Evolutionary conservation across 192 early-diverging fungal genomes (phyloP).

Genomic region (Chytriomyces confervae): DNA sequence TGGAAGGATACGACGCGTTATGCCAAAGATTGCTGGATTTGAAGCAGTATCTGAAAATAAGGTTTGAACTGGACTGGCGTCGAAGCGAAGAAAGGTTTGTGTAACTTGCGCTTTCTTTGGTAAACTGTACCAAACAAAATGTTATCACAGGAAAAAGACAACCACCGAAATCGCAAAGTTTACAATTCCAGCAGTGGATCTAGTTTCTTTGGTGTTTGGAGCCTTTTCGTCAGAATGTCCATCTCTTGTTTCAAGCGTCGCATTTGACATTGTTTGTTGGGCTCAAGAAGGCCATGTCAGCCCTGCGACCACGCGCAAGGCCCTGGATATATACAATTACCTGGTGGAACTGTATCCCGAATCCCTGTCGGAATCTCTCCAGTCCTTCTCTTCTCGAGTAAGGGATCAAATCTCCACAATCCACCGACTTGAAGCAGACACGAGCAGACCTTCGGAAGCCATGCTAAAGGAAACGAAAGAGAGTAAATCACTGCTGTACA

Average conservation of each 20-base stretch:
- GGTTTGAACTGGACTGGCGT: slow-evolving; percentile 20
- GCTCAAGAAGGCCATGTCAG: slow-evolving; percentile 47
- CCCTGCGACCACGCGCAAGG: slow-evolving; percentile 31
- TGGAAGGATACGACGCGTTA: slow-evolving; percentile 1
- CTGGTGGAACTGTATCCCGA: slow-evolving; percentile 38
- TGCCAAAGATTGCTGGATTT: slow-evolving; percentile 17
- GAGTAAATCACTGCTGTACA: slow-evolving; percentile 18
- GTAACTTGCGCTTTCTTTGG: not conserved
- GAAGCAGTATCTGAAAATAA: slow-evolving; percentile 27
- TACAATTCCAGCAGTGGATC: slow-evolving; percentile 41
- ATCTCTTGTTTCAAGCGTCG: slow-evolving; percentile 38
- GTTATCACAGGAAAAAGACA: not conserved
- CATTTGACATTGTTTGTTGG: slow-evolving; percentile 47
- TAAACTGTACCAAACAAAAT: not conserved
- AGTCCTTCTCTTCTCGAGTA: slow-evolving; percentile 39
- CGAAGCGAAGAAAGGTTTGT: slow-evolving; percentile 14
- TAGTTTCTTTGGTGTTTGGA: slow-evolving; percentile 40
- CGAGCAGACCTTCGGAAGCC: not conserved
- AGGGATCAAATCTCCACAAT: slow-evolving; percentile 46
- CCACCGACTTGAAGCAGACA: not conserved
- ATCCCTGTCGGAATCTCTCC: slow-evolving; percentile 18
- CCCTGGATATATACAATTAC: slow-evolving; percentile 40
- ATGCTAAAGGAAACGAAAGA: not conserved
- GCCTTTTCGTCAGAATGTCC: slow-evolving; percentile 45
- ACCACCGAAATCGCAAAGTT: slow-evolving; percentile 32